Evolutionary conservation across 2,329 filamentous ascomycete genomes (phyloP).

Genomic region (Botrytis tulipae): DNA sequence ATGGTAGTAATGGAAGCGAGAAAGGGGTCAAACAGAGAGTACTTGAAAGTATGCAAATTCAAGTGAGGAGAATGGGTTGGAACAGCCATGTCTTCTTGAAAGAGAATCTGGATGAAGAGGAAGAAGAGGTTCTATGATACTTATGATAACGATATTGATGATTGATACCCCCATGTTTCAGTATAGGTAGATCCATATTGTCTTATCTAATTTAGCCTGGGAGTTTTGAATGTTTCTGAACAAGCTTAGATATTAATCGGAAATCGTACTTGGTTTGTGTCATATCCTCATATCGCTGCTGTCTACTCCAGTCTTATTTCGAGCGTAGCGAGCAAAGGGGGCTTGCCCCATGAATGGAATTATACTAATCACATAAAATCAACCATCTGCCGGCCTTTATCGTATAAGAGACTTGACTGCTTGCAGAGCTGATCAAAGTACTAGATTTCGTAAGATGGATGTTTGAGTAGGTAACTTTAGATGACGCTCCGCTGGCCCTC

Average conservation of each 20-base stretch:
- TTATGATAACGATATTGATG: conserved; percentile 7
- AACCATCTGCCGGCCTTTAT: background rate
- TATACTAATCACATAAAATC: background rate
- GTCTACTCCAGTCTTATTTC: background rate
- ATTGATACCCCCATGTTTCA: background rate
- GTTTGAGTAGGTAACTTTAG: background rate
- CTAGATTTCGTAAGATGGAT: background rate
- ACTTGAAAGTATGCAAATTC: conserved; percentile 74
- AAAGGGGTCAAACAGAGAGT: conserved; percentile 59
- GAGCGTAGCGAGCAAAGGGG: background rate
- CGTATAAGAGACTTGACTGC: background rate
- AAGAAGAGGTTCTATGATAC: conserved; percentile 17
- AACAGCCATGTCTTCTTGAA: conserved; percentile 33
- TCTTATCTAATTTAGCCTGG: background rate
- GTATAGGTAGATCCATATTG: background rate
- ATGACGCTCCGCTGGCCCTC: background rate
- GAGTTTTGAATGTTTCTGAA: background rate
- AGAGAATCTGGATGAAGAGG: conserved; percentile 24
- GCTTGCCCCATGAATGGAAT: background rate
- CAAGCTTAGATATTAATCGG: background rate
- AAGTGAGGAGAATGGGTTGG: conserved; percentile 46
- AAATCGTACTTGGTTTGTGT: background rate
- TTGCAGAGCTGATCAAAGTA: background rate
- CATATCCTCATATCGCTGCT: background rate
- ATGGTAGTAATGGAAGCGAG: conserved; percentile 38